phyloP scores from a whole-genome alignment of 805 yeast genomes.

The Myxozyma kluyveri region DNA sequence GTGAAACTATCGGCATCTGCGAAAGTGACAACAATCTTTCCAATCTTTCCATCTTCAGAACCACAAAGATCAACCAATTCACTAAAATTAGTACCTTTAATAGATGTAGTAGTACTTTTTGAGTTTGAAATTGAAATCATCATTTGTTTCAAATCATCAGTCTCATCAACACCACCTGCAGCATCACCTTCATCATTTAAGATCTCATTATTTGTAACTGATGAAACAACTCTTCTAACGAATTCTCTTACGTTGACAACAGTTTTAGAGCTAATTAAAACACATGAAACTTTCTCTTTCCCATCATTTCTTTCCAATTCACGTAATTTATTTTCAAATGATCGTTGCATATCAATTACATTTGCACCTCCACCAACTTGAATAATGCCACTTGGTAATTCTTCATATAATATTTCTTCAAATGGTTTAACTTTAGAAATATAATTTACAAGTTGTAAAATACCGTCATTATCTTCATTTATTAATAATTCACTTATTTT shows the following conservation, averaged over 20 bases:
- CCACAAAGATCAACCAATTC: conserved; percentile 38
- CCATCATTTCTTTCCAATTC: conserved; percentile 9
- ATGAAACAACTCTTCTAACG: conserved; percentile 32
- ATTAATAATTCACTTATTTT: conserved; percentile 1
- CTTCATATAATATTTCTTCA: conserved; percentile 19
- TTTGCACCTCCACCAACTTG: conserved; percentile 40
- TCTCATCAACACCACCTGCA: neutral
- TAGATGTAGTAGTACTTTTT: conserved; percentile 1
- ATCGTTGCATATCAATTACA: conserved; percentile 37
- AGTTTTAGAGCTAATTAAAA: conserved; percentile 39
- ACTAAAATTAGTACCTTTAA: conserved; percentile 36
- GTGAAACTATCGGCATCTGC: conserved; percentile 44
- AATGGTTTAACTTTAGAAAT: conserved; percentile 1
- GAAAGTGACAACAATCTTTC: conserved; percentile 34
- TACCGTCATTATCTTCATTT: conserved; percentile 1
- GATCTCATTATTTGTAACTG: conserved; percentile 30
- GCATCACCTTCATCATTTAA: neutral
- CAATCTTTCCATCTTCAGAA: conserved; percentile 8
- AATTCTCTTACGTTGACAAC: conserved; percentile 39
- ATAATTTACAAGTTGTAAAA: conserved; percentile 3
- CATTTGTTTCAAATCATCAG: no score
- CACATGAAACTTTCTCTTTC: conserved; percentile 18
- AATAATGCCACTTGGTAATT: conserved; percentile 35
- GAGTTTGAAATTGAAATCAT: no score
- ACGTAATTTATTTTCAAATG: conserved; percentile 32